phyloP scores from a whole-genome alignment of 371 early-diverging fungal genomes.

The Mortierella sp. region DNA sequence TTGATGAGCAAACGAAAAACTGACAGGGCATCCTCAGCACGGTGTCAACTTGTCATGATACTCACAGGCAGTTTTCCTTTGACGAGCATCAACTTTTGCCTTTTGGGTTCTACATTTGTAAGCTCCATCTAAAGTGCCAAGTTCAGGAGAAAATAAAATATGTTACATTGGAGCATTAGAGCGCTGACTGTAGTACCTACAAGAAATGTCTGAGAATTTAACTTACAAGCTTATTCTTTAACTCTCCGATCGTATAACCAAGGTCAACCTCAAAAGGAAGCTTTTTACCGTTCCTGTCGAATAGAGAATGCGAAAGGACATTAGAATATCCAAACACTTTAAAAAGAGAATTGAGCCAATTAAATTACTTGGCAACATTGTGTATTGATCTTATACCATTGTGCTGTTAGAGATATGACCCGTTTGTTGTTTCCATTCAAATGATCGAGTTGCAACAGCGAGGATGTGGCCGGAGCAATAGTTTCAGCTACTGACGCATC shows the following conservation, averaged over 20 bases:
- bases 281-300: constrained; percentile 48
- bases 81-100: constrained; percentile 72
- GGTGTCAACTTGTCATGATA: background rate
- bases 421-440: constrained; percentile 43
- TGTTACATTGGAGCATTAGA: background rate
- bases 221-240: constrained; percentile 53
- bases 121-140: constrained; percentile 51
- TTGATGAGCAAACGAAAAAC: background rate
- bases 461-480: background rate
- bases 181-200: background rate
- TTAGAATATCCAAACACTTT: background rate
- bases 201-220: background rate
- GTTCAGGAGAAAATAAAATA: background rate
- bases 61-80: constrained; percentile 68
- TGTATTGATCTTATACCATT: constrained; percentile 27
- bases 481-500: background rate
- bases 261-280: constrained; percentile 52
- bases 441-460: background rate
- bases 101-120: constrained; percentile 66
- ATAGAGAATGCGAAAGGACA: background rate
- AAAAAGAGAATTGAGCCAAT: background rate
- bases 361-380: background rate
- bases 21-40: background rate
- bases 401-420: constrained; percentile 47
- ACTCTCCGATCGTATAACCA: constrained; percentile 49